Conservation (phyloP, 768 basidiomycete genomes). For the Stropharia rugosoannulata region DNA sequence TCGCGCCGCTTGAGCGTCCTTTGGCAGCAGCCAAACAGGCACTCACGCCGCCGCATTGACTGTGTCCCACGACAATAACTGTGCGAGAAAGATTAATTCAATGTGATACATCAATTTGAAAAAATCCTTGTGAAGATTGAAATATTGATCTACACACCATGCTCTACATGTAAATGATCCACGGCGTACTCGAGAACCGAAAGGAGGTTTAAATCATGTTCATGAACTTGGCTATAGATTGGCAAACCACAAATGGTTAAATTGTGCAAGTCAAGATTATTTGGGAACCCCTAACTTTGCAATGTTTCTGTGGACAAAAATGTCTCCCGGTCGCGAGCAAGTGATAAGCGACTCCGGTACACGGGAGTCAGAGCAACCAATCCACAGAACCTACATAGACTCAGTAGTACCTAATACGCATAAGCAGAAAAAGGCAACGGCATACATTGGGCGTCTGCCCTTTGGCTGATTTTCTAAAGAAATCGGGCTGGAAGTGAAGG, state of each 20-base stretch:
- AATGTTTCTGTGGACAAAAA: slow-evolving; percentile 82
- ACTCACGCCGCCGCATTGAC: neutral
- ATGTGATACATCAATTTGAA: neutral
- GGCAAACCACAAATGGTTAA: too few species aligned
- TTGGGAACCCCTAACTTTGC: slow-evolving; percentile 54
- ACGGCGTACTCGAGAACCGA: neutral
- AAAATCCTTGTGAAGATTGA: neutral
- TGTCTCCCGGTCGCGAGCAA: slow-evolving; percentile 64
- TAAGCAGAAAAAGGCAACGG: neutral
- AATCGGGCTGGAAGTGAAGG: neutral
- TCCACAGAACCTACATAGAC: slow-evolving; percentile 58
- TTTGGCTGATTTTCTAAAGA: neutral
- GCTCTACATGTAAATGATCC: neutral
- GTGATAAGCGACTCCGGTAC: slow-evolving; percentile 74
- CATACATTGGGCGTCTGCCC: neutral
- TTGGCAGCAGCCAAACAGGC: neutral
- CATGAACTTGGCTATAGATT: neutral
- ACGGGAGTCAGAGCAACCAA: slow-evolving; percentile 79
- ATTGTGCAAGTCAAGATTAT: too few species aligned
- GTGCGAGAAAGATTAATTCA: neutral
- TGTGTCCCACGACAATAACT: neutral
- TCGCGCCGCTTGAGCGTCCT: neutral
- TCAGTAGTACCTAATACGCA: neutral
- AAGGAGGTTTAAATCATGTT: neutral
- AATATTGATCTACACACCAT: neutral